Evolutionary conservation across 176 grass and related monocot genomes (phyloP).

Genomic region (Poa annua): DNA sequence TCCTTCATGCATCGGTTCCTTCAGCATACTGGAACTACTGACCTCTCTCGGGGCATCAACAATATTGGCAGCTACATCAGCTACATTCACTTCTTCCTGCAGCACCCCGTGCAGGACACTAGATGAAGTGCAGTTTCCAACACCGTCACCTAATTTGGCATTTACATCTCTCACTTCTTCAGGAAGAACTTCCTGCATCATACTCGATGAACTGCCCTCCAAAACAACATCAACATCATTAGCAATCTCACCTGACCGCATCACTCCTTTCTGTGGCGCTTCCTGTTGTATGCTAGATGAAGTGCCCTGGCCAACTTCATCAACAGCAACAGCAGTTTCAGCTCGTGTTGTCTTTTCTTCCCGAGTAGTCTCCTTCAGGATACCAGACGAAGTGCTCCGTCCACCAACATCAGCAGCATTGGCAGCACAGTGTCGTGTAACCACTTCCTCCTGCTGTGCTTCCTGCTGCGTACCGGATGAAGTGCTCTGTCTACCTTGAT

Average conservation of each 20-base stretch:
- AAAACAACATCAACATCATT: conserved; percentile 3
- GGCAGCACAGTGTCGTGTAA: not conserved
- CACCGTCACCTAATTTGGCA: not conserved
- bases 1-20: conserved; percentile 45
- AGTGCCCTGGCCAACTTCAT: conserved; percentile 14
- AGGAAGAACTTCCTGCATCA: conserved; percentile 33
- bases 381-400: conserved; percentile 27
- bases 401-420: conserved; percentile 8
- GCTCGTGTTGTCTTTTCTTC: conserved; percentile 24
- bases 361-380: conserved; percentile 24
- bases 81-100: conserved; percentile 1
- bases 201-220: not conserved
- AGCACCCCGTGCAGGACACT: not conserved
- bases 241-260: not conserved
- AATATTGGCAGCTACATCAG: conserved; percentile 17
- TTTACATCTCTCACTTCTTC: conserved; percentile 23
- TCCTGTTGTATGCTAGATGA: conserved; percentile 25
- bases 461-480: conserved; percentile 2
- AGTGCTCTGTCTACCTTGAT: conserved; percentile 32
- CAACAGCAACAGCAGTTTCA: conserved; percentile 14
- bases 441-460: conserved; percentile 5
- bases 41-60: conserved; percentile 3
- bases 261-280: not conserved
- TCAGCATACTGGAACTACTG: conserved; percentile 15
- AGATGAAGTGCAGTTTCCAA: conserved; percentile 30